Evolutionary conservation across 352 stramenopile genomes (phyloP), one percentile per base, ranked within the genome.

Genomic region (Globisporangium splendens): DNA sequence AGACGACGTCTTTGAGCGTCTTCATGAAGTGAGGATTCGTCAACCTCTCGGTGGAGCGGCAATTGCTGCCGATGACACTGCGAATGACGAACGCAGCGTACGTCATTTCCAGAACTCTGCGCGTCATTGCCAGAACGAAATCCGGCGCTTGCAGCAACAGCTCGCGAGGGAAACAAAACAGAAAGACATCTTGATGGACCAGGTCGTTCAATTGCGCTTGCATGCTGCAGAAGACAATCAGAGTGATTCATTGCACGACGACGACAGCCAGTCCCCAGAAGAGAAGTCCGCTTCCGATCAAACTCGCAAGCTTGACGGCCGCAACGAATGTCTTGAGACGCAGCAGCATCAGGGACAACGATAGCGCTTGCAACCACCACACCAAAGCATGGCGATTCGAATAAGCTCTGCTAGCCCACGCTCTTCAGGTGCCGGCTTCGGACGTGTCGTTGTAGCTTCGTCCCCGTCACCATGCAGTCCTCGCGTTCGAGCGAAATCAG

Each of bases 101-200:
- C 38, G 52, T 15, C 72, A 66, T 42, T 72, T 76, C 12, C 51
- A 78, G 28, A 84, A 76, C 38, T 70, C 75, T 2, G 62, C 59
- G 35, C 72, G 73, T 2, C 83, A 92, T 44, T 83, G 75, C 42
- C 76, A 90, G 53, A 86, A 80, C 28, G 78, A 90, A 57, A 87
- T 92, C 53, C 71, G 72, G 44, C 76, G 83, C 3, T 49, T 92
- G 18, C 76, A 87, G 54, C 67, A 79, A 54, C 79, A 92, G 54
- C 62, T 92, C 13, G 54, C 65, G 1, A 71, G 68, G 12, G 83
- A 92, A 58, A 74, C 58, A 10, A 74, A 69, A 17, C 50, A 72
- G 14, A 90, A 88, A 46, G 54, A 60, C 11, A 41, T 59, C 11
- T 73, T 88, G 1, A 70, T 79, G 46, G 66, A 82, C 5, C 72